Conservation (phyloP, 371 early-diverging fungal genomes). For the Lichtheimia corymbifera region DNA sequence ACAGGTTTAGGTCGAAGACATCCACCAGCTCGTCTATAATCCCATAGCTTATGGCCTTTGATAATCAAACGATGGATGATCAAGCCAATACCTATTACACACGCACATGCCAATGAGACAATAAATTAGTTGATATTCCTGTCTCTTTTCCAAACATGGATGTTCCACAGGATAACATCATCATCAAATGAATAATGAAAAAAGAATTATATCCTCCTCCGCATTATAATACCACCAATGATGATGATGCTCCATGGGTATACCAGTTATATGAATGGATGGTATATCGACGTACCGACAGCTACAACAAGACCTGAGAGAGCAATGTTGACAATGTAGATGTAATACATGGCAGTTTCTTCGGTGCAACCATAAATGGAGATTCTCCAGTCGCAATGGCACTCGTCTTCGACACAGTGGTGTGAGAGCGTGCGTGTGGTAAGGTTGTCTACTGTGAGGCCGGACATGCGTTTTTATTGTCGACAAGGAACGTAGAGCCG, state of each 20-base stretch:
- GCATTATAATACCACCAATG: not conserved
- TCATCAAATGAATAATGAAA: not conserved
- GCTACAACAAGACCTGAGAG: constrained; percentile 25
- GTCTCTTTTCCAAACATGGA: too few species aligned
- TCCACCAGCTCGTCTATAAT: constrained; percentile 9
- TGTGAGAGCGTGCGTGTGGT: constrained; percentile 15
- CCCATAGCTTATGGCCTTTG: constrained; percentile 22
- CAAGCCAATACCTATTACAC: constrained; percentile 14
- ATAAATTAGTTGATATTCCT: too few species aligned
- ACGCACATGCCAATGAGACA: too few species aligned
- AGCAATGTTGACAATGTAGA: constrained; percentile 29
- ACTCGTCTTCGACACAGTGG: constrained; percentile 23
- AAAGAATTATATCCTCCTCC: not conserved
- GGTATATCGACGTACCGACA: constrained; percentile 17
- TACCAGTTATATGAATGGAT: not conserved
- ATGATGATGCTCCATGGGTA: too few species aligned
- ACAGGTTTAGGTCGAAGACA: constrained; percentile 30
- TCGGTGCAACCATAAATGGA: constrained; percentile 27
- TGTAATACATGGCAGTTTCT: constrained; percentile 19
- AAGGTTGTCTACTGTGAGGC: too few species aligned
- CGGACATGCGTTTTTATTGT: too few species aligned
- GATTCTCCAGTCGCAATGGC: constrained; percentile 38
- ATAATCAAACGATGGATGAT: constrained; percentile 20
- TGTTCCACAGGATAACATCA: too few species aligned
- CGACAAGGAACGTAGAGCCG: too few species aligned